Evolutionary conservation across 164 flowering plant species (phyloP).

Genomic region (Aristolochia californica): DNA sequence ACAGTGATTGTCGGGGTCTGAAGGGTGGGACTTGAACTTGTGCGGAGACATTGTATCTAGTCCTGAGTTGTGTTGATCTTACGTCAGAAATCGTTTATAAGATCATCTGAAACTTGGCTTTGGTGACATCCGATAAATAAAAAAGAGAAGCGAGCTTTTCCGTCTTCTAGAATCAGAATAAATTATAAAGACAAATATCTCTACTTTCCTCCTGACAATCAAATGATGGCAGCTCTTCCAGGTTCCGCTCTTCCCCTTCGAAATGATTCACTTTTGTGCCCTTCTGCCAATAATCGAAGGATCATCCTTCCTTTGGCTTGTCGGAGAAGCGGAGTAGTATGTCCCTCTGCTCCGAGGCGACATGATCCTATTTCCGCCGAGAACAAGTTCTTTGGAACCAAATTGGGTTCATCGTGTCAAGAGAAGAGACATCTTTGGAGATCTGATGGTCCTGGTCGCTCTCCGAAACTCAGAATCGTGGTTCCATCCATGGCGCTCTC

Average conservation of each 20-base stretch:
- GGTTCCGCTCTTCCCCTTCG: slow-evolving; percentile 27
- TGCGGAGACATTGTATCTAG: neutral
- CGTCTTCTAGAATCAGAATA: neutral
- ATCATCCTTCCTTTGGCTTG: slow-evolving; percentile 17
- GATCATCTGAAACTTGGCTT: neutral
- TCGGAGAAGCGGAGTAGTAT: slow-evolving; percentile 8
- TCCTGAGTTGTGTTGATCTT: neutral
- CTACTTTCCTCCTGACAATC: neutral
- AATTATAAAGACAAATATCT: neutral
- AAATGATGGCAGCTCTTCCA: slow-evolving; percentile 32
- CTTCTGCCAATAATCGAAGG: slow-evolving; percentile 18
- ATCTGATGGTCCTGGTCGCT: slow-evolving; percentile 57
- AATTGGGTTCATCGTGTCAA: slow-evolving; percentile 25
- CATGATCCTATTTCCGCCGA: slow-evolving; percentile 9
- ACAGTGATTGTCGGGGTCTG: neutral
- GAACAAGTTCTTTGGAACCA: slow-evolving; percentile 39
- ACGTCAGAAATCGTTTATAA: neutral
- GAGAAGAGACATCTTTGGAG: slow-evolving; percentile 51
- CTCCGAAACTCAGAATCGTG: slow-evolving; percentile 46
- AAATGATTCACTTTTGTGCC: slow-evolving; percentile 10
- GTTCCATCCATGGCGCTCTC: slow-evolving; percentile 50
- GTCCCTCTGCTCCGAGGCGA: slow-evolving; percentile 15
- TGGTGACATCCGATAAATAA: no score
- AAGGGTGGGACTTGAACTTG: neutral
- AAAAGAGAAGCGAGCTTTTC: no score